phyloP scores from a whole-genome alignment of 345 rosid genomes.

The Citrus inodora region DNA sequence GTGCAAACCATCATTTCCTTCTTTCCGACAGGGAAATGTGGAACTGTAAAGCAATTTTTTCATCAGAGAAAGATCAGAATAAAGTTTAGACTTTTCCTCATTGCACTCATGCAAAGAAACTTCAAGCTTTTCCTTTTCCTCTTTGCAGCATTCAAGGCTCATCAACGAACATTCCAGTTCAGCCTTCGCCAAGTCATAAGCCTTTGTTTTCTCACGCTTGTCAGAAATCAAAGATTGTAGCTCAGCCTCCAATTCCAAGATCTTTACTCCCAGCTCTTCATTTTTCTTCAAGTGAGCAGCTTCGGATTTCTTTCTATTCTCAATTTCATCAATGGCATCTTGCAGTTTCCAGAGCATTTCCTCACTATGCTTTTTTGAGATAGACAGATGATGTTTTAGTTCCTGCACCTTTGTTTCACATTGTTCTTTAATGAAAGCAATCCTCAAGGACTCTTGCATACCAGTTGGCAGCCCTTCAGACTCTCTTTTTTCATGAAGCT shows the following conservation, averaged over 20 bases:
- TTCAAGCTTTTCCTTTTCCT: constrained; percentile 87
- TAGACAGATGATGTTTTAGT: constrained; percentile 73
- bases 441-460: constrained; percentile 90
- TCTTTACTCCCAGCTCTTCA: constrained; percentile 71
- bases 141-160: constrained; percentile 96
- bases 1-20: constrained; percentile 25
- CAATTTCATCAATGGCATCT: constrained; percentile 84
- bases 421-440: constrained; percentile 95
- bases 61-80: constrained; percentile 47
- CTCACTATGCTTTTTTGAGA: constrained; percentile 86
- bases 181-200: constrained; percentile 83
- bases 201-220: constrained; percentile 70
- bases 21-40: constrained; percentile 25
- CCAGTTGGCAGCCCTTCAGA: constrained; percentile 52
- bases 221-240: constrained; percentile 56
- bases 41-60: constrained; percentile 44
- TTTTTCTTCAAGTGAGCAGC: constrained; percentile 71
- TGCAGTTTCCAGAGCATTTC: constrained; percentile 92
- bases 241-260: constrained; percentile 71
- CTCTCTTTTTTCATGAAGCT: constrained; percentile 55
- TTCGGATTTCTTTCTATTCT: constrained; percentile 71
- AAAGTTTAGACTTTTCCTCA: constrained; percentile 55
- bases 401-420: constrained; percentile 81
- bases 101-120: constrained; percentile 53
- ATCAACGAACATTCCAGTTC: constrained; percentile 89